Base-by-base conservation (phyloP, 2,329 filamentous ascomycete species). In the Arthrobotrys sinensis region DNA sequence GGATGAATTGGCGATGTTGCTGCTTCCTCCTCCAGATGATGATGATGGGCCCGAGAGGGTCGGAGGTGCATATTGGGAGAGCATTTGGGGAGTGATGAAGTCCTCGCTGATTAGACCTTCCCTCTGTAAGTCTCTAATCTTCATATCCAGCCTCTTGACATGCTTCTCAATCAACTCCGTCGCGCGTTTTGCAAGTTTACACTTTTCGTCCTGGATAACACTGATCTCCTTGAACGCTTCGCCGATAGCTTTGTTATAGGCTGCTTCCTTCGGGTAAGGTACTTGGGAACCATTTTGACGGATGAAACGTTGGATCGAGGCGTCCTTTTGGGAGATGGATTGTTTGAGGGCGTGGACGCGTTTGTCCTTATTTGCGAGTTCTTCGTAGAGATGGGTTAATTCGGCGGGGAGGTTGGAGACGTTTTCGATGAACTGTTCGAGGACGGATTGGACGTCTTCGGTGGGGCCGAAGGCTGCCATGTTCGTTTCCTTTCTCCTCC, bases 301-400 rank as follows among this genome's bases (percentile, higher is more conserved):
- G 83, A 95, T 93, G 87, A 90, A 94, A 85, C 92, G 93, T 83
- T 96, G 93, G 46, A 96, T 90, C 82, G 90, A 90, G 66, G 85
- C 88, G 82, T 96, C 93, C 80, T 91, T 90, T 75, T 91, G 90
- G 46, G 90, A 88, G 82, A 94, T 93, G 80, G 89, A 88, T 79
- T 89, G 88, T 75, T 91, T 86, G 83, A 91, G 91, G 57, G 93
- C 90, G 82, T 89, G 87, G 81, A 93, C 91, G 80, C 90, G 87
- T 62, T 89, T 88, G 83, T 96, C 93, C 84, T 94, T 95, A 83
- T 92, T 91, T 82, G 90, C 87, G 80, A 95, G 92, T 85, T 96
- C 93, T 83, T 94, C 92, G 82, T 94, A 91, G 79, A 95, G 88
- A 85, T 94, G 94, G 19, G 91, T 90, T 76, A 96, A 90, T 85